A percentile compares a stretch with the other conserved stretches of the same genome.
phyloP scores from a whole-genome alignment of 768 basidiomycete genomes.

The Auriscalpium vulgare region DNA sequence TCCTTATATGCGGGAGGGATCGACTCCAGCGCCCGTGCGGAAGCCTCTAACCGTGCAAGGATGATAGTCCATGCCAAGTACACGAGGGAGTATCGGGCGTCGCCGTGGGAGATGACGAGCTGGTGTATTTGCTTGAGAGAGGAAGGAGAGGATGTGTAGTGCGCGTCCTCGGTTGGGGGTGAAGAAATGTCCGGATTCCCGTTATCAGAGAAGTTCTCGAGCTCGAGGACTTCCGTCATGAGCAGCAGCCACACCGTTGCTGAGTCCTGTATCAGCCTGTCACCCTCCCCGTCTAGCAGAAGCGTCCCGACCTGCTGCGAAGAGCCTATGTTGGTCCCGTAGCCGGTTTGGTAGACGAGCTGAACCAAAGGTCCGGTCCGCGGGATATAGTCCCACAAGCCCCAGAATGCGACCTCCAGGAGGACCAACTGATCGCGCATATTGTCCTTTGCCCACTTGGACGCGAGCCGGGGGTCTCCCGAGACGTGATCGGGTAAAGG shows the following conservation, averaged over 20 bases:
- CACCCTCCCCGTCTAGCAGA: constrained; percentile 68
- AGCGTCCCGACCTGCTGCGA: constrained; percentile 54
- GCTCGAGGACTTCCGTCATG: constrained; percentile 70
- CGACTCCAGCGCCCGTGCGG: constrained; percentile 38
- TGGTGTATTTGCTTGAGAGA: constrained; percentile 62
- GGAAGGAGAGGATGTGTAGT: constrained; percentile 56
- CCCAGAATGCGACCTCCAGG: constrained; percentile 84
- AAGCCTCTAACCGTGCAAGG: constrained; percentile 51
- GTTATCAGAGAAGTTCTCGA: constrained; percentile 59
- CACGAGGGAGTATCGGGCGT: constrained; percentile 60
- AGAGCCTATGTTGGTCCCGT: constrained; percentile 55
- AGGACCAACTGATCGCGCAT: constrained; percentile 70
- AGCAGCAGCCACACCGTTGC: constrained; percentile 74
- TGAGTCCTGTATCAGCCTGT: constrained; percentile 55
- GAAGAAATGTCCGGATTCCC: constrained; percentile 43
- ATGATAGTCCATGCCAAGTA: constrained; percentile 84
- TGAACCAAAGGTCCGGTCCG: constrained; percentile 59
- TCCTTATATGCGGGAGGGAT: constrained; percentile 45
- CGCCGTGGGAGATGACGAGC: constrained; percentile 48
- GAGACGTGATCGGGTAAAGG: constrained; percentile 35
- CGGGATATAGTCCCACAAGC: constrained; percentile 69
- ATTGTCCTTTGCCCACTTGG: constrained; percentile 70
- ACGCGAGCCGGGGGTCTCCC: constrained; percentile 49
- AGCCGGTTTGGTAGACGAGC: constrained; percentile 57
- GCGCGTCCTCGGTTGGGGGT: constrained; percentile 36